phyloP scores from a whole-genome alignment of 1,139 yeast species.

The Diutina pseudorugosa region DNA sequence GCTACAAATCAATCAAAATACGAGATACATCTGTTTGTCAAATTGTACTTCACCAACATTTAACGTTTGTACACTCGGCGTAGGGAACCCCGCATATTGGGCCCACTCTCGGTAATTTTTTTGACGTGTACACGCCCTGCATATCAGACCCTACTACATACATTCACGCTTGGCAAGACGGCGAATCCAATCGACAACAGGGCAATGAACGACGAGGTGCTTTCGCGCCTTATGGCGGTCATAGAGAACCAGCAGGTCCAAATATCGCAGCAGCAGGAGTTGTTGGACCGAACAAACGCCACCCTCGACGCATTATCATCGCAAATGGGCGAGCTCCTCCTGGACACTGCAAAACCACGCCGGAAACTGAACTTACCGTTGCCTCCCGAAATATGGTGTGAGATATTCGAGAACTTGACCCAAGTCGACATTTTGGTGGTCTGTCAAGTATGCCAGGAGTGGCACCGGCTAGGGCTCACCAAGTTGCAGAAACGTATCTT shows the following conservation, averaged over 20 bases:
- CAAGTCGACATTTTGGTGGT: neutral
- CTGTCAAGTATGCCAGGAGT: neutral
- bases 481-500: slow-evolving; percentile 1
- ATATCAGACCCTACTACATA: neutral
- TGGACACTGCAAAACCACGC: neutral
- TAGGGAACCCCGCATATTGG: neutral
- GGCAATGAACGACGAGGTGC: neutral
- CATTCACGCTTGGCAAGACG: neutral
- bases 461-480: neutral
- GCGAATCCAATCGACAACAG: neutral
- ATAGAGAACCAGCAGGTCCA: neutral
- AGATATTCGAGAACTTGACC: neutral
- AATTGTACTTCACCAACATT: neutral
- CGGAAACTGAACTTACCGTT: neutral
- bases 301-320: neutral
- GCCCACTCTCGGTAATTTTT: neutral
- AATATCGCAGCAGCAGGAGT: neutral
- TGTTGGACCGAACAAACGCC: neutral
- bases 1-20: neutral
- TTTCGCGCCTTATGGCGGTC: neutral
- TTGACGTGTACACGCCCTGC: neutral
- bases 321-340: neutral
- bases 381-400: neutral
- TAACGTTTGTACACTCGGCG: neutral
- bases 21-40: neutral